Conservation (phyloP, 495 filamentous ascomycete genomes). For the Jackrogersella multiformis region DNA sequence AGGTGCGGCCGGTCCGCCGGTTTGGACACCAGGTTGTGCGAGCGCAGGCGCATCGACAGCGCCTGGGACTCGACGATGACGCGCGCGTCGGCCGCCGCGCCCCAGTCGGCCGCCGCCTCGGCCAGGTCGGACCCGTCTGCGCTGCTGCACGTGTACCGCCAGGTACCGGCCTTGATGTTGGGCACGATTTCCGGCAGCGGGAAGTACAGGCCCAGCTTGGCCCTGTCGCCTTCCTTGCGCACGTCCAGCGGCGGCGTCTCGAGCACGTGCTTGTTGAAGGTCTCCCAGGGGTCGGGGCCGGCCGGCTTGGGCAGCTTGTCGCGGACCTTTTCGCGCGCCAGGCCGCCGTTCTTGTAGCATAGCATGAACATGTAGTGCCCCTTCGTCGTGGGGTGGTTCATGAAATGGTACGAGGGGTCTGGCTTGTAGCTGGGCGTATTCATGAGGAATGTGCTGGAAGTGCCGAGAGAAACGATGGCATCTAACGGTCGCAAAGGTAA, state of each 20-base stretch:
- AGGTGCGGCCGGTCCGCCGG: slow-evolving; percentile 59
- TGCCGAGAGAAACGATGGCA: slow-evolving; percentile 93
- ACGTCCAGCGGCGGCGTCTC: slow-evolving; percentile 74
- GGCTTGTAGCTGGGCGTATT: slow-evolving; percentile 88
- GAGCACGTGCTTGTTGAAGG: slow-evolving; percentile 76
- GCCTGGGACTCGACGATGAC: slow-evolving; percentile 94
- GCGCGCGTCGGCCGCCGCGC: slow-evolving; percentile 72
- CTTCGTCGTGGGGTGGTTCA: slow-evolving; percentile 85
- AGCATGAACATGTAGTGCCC: slow-evolving; percentile 98
- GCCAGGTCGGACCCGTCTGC: slow-evolving; percentile 60
- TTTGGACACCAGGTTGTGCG: slow-evolving; percentile 72
- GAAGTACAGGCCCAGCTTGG: slow-evolving; percentile 92
- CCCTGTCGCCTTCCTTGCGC: slow-evolving; percentile 58
- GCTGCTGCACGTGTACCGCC: slow-evolving; percentile 76
- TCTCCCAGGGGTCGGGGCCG: slow-evolving; percentile 68
- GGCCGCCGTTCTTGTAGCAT: slow-evolving; percentile 97
- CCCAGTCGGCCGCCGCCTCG: slow-evolving; percentile 48
- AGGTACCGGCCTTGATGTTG: slow-evolving; percentile 82
- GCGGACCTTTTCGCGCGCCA: slow-evolving; percentile 88
- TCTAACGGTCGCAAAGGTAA: slow-evolving; percentile 86
- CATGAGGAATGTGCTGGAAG: slow-evolving; percentile 97
- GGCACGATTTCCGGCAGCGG: slow-evolving; percentile 95
- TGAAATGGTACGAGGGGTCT: slow-evolving; percentile 86
- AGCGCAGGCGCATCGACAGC: slow-evolving; percentile 86
- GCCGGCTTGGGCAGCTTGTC: slow-evolving; percentile 65